Percentiles rank a stretch among this genome's conserved stretches.
These are phyloP conservation scores for Boletellus deceptivus DNA, from an alignment of 1,284 basidiomycete species.

Conservation along the genomic window DNA sequence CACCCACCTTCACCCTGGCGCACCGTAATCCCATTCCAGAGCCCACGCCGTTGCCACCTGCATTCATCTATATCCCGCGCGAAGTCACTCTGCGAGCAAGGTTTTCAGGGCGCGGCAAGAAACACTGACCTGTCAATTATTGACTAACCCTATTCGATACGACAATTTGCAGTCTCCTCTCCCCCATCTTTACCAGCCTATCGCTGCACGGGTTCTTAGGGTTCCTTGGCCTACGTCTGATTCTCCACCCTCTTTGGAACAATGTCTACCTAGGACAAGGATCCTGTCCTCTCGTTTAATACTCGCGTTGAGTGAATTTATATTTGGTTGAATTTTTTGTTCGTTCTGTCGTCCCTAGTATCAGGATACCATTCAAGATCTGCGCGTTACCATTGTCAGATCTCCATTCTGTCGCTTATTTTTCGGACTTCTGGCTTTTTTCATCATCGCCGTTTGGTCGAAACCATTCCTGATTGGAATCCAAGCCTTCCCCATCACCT, in stretches of 20 bases:
- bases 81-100: constrained; percentile 4
- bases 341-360: constrained; percentile 10
- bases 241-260: constrained; percentile 15
- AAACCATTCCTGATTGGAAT: constrained; percentile 4
- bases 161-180: neutral
- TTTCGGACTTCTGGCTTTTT: neutral
- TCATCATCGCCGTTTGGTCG: neutral
- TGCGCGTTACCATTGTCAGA: constrained; percentile 3
- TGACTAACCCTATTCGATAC: constrained; percentile 6
- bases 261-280: constrained; percentile 28
- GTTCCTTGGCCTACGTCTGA: constrained; percentile 2
- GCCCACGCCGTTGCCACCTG: constrained; percentile 14
- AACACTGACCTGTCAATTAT: constrained; percentile 9
- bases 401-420: neutral
- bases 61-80: constrained; percentile 3
- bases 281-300: constrained; percentile 44
- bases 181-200: constrained; percentile 4
- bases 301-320: constrained; percentile 15
- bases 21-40: constrained; percentile 21
- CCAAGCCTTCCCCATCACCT: neutral
- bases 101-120: constrained; percentile 13
- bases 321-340: constrained; percentile 19
- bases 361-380: constrained; percentile 2
- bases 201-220: constrained; percentile 7
- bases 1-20: constrained; percentile 50